Conservation (phyloP, 1,284 basidiomycete genomes). For the Xerocomus nothofagi region DNA sequence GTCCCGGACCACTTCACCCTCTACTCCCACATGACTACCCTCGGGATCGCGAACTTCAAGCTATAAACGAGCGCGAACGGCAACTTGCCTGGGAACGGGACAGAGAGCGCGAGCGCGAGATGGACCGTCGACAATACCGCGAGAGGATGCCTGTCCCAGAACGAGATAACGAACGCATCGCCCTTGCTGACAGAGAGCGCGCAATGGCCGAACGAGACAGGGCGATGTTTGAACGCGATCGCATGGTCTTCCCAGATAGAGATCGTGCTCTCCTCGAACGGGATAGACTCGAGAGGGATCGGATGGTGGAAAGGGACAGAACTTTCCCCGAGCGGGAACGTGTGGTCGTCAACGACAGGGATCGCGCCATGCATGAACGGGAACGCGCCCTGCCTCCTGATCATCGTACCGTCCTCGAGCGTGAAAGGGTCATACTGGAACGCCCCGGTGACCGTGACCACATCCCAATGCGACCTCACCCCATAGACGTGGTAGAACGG, state of each 20-base stretch:
- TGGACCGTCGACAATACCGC: slow-evolving; percentile 29
- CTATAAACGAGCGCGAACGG: slow-evolving; percentile 29
- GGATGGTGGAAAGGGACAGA: slow-evolving; percentile 26
- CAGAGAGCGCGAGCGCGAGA: slow-evolving; percentile 30
- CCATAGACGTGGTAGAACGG: slow-evolving; percentile 27
- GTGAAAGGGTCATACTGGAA: slow-evolving; percentile 22
- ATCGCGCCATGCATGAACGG: slow-evolving; percentile 25
- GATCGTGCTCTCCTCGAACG: slow-evolving; percentile 26
- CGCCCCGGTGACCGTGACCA: slow-evolving; percentile 27
- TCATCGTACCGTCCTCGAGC: slow-evolving; percentile 21
- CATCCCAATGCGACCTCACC: slow-evolving; percentile 23
- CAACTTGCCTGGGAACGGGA: slow-evolving; percentile 33
- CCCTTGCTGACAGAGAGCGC: slow-evolving; percentile 24
- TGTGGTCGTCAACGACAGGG: slow-evolving; percentile 23
- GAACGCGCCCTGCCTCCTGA: slow-evolving; percentile 25
- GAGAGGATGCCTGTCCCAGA: slow-evolving; percentile 27
- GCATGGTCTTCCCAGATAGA: slow-evolving; percentile 19
- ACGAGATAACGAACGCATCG: slow-evolving; percentile 23
- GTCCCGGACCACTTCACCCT: slow-evolving; percentile 20
- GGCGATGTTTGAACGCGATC: slow-evolving; percentile 26
- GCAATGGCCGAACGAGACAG: slow-evolving; percentile 28
- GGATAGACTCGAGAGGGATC: slow-evolving; percentile 23
- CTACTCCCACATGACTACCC: slow-evolving; percentile 23
- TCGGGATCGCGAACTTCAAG: slow-evolving; percentile 26
- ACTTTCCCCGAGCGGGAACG: slow-evolving; percentile 24